Base-by-base conservation (phyloP, 2,329 filamentous ascomycete genomes). In the Colletotrichum lindemuthianum region DNA sequence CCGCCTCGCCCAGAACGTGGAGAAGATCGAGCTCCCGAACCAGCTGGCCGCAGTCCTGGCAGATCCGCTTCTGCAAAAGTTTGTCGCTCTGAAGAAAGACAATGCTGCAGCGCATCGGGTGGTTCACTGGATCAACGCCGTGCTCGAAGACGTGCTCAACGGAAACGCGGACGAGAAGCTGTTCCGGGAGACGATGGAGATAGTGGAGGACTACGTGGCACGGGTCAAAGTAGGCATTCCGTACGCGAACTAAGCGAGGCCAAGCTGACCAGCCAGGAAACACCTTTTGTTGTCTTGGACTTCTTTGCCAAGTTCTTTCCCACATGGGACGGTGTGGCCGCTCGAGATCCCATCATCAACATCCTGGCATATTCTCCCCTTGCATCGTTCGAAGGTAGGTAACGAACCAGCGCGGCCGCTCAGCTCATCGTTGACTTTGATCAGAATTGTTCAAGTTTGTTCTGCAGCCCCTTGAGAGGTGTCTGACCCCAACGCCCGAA, bases 11-110 rank as follows among this genome's bases (percentile, higher is more conserved):
- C 84, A 86, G 48, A 90, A 86, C 60, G 76, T 97, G 8, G 92
- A 96, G 69, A 91, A 85, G 69, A 88, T 97, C 33, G 91, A 96
- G 74, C 79, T 93, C 44, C 93, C 93, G 0, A 93, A 91, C 67
- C 93, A 97, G 75, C 82, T 96, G 2, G 88, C 93, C 44, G 91
- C 93, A 6, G 88, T 92, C 4, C 79, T 96, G 12, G 86, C 86
- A 2, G 91, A 96, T 71, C 90, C 90, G 3, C 80, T 96, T 36
- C 84, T 95, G 1, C 92, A 95, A 73, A 96, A 95, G 72, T 81
- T 95, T 32, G 78, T 92, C 39, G 78, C 91, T n/a, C 78, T 92
- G 36, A 84, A 86, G 53, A 85, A 89, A 2, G 83, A 86, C 40
- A 77, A 79, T 13, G 79, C 82, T 52, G 81, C 81, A 11, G 76